Evolutionary conservation across 306 rosid genomes (phyloP), one percentile per base, ranked within the genome.

Genomic region (Prunus mume): DNA sequence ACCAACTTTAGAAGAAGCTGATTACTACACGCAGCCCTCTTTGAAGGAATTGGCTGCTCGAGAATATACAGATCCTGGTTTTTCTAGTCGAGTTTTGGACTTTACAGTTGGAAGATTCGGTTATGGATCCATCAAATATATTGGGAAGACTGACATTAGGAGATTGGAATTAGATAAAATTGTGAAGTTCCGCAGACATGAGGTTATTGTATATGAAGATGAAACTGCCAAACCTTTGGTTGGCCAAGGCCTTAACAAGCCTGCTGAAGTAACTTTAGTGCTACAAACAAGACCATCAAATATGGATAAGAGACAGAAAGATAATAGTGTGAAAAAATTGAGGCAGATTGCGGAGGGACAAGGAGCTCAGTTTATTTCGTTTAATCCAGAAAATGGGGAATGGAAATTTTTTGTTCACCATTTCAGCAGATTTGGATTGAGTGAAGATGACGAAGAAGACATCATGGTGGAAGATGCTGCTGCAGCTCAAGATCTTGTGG

Each of bases 401-500:
- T 95, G 96, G 97, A 92, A 88, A 75, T 92, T 95, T 78, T 77
- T 82, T 76, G 99, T 92, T 76, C 69, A 80, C 69, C 99, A 95
- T 83, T 95, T 95, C 76, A 95, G 99, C 74, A 93, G 97, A 84
- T 95, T 95, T 86, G 99, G 99, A 47, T 89, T 95, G 71, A 87
- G 61, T 58, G 96, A 90, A 1, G 97, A 95, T 14, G 96, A 95
- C 75, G 99, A 95, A 71, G 98, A 85, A 76, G 97, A 92, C 74
- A 82, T 88, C 34, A 66, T 78, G 58, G 89, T 90, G 92, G 90
- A 87, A 69, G 94, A 87, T 73, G 71, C 85, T 30, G 74, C 77
- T 74, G 79, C 71, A 66, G 78, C 65, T 70, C 83, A 80, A 80
- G 83, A 85, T 69, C 80, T 83, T n/a, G 76, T 24, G 9, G 86